Base-by-base conservation (phyloP, 495 filamentous ascomycete species). In the Penicillium cosmopolitanum region DNA sequence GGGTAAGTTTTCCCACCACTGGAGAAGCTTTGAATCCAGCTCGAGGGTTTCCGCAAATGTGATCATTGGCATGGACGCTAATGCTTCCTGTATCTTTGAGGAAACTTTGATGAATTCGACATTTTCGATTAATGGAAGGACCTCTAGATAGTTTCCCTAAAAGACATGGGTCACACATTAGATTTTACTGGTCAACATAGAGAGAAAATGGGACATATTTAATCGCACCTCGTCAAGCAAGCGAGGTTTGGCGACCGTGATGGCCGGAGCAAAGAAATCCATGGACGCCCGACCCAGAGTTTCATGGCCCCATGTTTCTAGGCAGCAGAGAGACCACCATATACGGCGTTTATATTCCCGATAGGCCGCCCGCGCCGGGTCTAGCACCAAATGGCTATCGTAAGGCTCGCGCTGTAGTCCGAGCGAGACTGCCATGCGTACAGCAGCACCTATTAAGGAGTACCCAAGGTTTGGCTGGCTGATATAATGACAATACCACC, bases 401-500 rank as follows among this genome's bases (percentile, higher is more conserved):
- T 53, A 57, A 9, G 58, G 62, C 36, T 65, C 62, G 9, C 62
- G 53, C n/a, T 65, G 62, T 16, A 65, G 36, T 4, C 62, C 62
- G 40, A 65, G 42, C 8, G 72, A 64, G 7, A 67, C 70, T 13
- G 74, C 74, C 74, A 77, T 77, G 43, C 74, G 74, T 50, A 77
- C 46, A 12, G 74, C 67, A 4, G 66, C 67, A 3, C 74, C 89
- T 70, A 76, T 74, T 5, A 74, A 65, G 13, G 67, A 67, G 28
- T 71, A 74, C 33, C 88, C 89, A 75, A 91, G 85, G 69, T 92
- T 92, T 18, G 89, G 89, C 38, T 89, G 82, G 72, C 89, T 90
- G 63, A 88, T 84, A 69, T 91, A 93, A 73, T 93, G 89, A 57
- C 91, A 81, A 66, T 93, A 93, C 77, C 86, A 90, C 19, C 89